phyloP scores from a whole-genome alignment of 164 flowering plant species.

The Liriodendron chinense region DNA sequence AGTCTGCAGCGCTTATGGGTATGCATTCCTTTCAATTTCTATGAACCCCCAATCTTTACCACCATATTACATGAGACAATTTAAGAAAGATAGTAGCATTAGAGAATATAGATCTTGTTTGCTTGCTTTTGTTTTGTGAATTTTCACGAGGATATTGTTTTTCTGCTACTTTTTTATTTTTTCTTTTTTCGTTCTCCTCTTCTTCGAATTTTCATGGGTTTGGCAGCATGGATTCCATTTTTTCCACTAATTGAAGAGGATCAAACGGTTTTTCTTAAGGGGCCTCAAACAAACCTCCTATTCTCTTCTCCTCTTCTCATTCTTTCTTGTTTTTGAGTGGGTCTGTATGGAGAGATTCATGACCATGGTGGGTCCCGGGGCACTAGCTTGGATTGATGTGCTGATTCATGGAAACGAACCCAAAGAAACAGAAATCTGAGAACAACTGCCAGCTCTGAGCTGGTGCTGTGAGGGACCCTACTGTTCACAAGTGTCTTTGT shows the following conservation, averaged over 20 bases:
- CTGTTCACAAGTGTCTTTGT: neutral
- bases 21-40: slow-evolving; percentile 11
- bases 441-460: neutral
- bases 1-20: slow-evolving; percentile 74
- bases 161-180: neutral
- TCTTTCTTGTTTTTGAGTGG: no score
- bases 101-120: neutral
- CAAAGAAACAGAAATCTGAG: neutral
- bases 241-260: no score
- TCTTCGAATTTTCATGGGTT: neutral
- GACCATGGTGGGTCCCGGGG: no score
- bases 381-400: no score
- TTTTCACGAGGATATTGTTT: neutral
- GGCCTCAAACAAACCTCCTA: neutral
- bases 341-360: no score
- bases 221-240: no score
- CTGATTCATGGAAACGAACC: no score
- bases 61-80: neutral
- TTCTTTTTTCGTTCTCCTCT: neutral
- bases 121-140: neutral
- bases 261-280: no score
- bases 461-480: neutral
- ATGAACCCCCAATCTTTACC: no score
- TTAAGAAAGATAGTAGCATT: neutral
- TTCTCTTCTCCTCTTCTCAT: no score